Conservation (phyloP, 108 stramenopile species). For the Cyclotella atomus region DNA sequence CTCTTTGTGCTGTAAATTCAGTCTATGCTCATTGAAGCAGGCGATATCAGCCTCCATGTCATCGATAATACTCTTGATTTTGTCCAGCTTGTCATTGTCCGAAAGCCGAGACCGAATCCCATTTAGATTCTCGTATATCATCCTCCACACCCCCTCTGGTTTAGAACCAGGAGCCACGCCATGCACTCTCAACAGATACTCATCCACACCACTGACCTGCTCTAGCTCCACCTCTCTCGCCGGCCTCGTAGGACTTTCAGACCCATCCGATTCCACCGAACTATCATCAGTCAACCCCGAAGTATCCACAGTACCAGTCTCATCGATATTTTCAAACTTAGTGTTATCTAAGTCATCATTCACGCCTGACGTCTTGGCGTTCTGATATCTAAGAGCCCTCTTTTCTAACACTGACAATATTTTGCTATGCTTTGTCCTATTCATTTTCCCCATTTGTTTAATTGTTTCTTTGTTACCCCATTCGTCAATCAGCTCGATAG, state of each 20-base stretch:
- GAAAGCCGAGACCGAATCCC: not conserved
- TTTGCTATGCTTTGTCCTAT: not conserved
- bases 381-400: not conserved
- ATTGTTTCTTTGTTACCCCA: constrained; percentile 2
- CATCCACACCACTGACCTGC: not conserved
- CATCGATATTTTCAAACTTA: not conserved
- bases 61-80: constrained; percentile 2
- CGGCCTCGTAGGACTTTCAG: not conserved
- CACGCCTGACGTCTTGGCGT: not conserved
- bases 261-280: not conserved
- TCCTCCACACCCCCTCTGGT: not conserved
- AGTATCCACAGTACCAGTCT: constrained; percentile 6
- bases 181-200: not conserved
- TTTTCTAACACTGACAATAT: constrained; percentile 11
- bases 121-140: constrained; percentile 20
- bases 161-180: not conserved
- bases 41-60: constrained; percentile 15
- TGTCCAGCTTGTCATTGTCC: constrained; percentile 1
- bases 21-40: constrained; percentile 1
- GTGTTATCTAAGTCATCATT: not conserved
- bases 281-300: not conserved
- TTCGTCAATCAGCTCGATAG: constrained; percentile 13
- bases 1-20: constrained; percentile 7
- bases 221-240: not conserved
- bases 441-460: constrained; percentile 5